A percentile compares a stretch with the other conserved stretches of the same genome.
Conservation (phyloP, 768 basidiomycete species). For the Lactifluus subvellereus region DNA sequence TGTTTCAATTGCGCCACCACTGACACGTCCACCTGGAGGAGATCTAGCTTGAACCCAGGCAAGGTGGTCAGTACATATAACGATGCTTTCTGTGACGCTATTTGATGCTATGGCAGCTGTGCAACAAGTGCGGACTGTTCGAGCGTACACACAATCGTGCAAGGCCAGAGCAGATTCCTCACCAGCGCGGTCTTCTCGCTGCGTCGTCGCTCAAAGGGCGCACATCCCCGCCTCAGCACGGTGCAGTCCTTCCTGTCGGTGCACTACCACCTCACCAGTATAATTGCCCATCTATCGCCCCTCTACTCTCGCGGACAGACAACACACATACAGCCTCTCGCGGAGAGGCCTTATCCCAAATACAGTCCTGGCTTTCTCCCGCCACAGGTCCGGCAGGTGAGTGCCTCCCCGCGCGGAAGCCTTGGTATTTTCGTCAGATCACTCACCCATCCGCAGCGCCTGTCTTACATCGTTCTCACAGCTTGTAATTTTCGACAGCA, state of each 20-base stretch:
- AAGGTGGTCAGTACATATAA: conserved; percentile 50
- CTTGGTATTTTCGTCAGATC: neutral
- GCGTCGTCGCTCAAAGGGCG: conserved; percentile 42
- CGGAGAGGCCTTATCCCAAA: conserved; percentile 15
- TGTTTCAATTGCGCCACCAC: conserved; percentile 86
- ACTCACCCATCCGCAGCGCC: conserved; percentile 9
- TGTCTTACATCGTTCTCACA: conserved; percentile 15
- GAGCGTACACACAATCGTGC: conserved; percentile 77
- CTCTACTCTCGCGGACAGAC: conserved; percentile 37
- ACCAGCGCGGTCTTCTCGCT: conserved; percentile 67
- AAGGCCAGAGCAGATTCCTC: conserved; percentile 75
- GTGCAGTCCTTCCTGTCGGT: conserved; percentile 43
- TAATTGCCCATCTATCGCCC: conserved; percentile 48
- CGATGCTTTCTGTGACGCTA: neutral
- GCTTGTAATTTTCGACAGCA: neutral
- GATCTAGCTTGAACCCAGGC: conserved; percentile 71
- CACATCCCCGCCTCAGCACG: conserved; percentile 27
- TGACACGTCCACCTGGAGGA: conserved; percentile 76
- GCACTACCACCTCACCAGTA: conserved; percentile 46
- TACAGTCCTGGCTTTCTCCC: conserved; percentile 19
- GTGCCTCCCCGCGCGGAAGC: neutral
- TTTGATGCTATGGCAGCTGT: conserved; percentile 31
- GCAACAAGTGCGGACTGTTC: conserved; percentile 70
- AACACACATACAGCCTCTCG: conserved; percentile 8
- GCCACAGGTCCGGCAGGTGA: conserved; percentile 14